Evolutionary conservation across 371 early-diverging fungal genomes (phyloP).

Genomic region (Sporodiniella umbellata): DNA sequence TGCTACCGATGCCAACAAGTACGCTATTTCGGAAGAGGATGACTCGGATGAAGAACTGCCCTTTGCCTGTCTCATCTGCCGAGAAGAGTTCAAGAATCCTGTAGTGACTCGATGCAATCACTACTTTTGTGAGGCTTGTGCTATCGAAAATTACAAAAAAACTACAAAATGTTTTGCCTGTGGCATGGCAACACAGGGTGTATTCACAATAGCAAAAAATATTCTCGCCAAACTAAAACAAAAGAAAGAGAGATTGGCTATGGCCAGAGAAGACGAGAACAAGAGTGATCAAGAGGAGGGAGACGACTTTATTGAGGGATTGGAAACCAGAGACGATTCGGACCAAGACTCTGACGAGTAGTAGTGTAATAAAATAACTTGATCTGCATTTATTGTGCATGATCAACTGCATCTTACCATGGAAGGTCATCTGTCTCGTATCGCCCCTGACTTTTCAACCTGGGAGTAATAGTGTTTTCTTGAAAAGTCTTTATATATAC

Average conservation of each 20-base stretch:
- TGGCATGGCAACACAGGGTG: slow-evolving; percentile 78
- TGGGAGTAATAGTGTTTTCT: too few relatives aligned
- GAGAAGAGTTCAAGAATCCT: slow-evolving; percentile 81
- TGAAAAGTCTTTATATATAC: too few relatives aligned
- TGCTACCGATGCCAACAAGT: slow-evolving; percentile 43
- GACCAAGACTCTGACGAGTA: slow-evolving; percentile 3
- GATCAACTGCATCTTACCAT: too few relatives aligned
- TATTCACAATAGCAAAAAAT: slow-evolving; percentile 83
- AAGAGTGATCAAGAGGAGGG: slow-evolving; percentile 28
- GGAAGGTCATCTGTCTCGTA: too few relatives aligned
- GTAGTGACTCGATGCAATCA: slow-evolving; percentile 92
- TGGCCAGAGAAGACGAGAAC: slow-evolving; percentile 31
- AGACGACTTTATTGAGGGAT: slow-evolving; percentile 30
- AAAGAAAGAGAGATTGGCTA: slow-evolving; percentile 30
- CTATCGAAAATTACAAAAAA: slow-evolving; percentile 75
- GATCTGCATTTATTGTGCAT: too few relatives aligned
- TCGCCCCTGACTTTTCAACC: too few relatives aligned
- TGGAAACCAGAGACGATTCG: slow-evolving; percentile 21
- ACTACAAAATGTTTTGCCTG: slow-evolving; percentile 92
- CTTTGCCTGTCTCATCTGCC: slow-evolving; percentile 92
- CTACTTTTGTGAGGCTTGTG: slow-evolving; percentile 96
- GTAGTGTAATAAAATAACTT: too few relatives aligned
- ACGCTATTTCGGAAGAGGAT: slow-evolving; percentile 49
- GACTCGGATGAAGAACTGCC: slow-evolving; percentile 75
- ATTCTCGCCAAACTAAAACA: slow-evolving; percentile 65